A percentile compares a stretch with the other conserved stretches of the same genome.
phyloP scores from a whole-genome alignment of 768 basidiomycete genomes.

The Collybiopsis confluens region DNA sequence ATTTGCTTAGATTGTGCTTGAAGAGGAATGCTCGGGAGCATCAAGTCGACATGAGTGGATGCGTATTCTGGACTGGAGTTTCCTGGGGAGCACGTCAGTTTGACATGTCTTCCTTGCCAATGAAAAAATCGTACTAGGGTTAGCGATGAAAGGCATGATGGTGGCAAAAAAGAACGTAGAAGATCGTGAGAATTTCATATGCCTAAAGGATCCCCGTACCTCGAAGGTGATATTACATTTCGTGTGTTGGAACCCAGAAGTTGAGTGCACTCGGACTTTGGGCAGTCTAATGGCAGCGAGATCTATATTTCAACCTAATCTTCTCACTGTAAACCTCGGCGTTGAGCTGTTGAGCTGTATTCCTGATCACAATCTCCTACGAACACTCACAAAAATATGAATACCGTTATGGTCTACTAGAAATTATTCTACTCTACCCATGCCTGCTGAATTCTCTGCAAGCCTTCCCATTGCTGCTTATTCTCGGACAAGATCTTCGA shows the following conservation, averaged over 20 bases:
- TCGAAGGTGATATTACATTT: too few species aligned
- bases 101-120: too few species aligned
- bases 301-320: too few species aligned
- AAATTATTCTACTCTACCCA: not conserved
- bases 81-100: not conserved
- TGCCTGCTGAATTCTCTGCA: constrained; percentile 41
- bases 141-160: constrained; percentile 5
- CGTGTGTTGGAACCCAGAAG: too few species aligned
- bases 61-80: not conserved
- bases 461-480: constrained; percentile 44
- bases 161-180: not conserved
- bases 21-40: not conserved
- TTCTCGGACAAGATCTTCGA: constrained; percentile 39
- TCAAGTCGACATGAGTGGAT: constrained; percentile 1
- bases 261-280: too few species aligned
- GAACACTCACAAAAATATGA: too few species aligned
- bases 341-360: too few species aligned
- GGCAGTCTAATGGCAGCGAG: too few species aligned
- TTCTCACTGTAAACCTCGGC: too few species aligned
- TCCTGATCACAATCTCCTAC: too few species aligned
- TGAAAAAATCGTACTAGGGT: not conserved
- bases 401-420: too few species aligned
- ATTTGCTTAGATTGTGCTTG: constrained; percentile 1
- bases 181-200: not conserved
- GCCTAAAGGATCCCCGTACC: too few species aligned